Percentiles rank a stretch among this genome's conserved stretches.
Conservation (phyloP, 352 stramenopile species). For the Pythium angustatum region DNA sequence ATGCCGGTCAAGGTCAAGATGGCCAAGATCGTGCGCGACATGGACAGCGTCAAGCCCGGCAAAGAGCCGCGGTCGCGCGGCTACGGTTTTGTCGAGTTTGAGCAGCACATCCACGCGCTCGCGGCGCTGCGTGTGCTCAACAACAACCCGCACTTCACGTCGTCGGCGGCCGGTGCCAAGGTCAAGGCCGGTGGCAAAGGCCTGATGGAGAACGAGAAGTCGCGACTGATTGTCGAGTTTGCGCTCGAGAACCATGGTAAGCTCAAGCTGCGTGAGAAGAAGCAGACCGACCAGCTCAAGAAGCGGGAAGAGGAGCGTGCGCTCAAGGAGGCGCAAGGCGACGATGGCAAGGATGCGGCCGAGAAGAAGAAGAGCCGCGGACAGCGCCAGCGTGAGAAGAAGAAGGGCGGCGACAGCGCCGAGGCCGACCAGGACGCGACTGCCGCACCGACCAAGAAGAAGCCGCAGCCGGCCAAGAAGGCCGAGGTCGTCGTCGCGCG, state of each 20-base stretch:
- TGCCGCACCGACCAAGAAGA: conserved; percentile 35
- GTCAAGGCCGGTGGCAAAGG: conserved; percentile 35
- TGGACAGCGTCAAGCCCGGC: conserved; percentile 58
- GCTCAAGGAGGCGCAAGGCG: conserved; percentile 62
- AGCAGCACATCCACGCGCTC: conserved; percentile 94
- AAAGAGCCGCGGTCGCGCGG: conserved; percentile 65
- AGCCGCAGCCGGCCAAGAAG: conserved; percentile 22
- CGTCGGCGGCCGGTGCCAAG: conserved; percentile 53
- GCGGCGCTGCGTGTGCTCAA: conserved; percentile 96
- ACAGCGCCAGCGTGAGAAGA: conserved; percentile 75
- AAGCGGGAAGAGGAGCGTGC: conserved; percentile 65
- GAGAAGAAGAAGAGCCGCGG: conserved; percentile 65
- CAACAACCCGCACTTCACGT: conserved; percentile 95
- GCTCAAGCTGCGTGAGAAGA: conserved; percentile 83
- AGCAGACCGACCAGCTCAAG: conserved; percentile 63
- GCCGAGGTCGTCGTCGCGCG: conserved; percentile 32
- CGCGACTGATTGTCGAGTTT: conserved; percentile 89
- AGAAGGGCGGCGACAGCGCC: conserved; percentile 41
- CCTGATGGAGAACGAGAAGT: conserved; percentile 52
- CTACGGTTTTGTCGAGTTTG: conserved; percentile 98
- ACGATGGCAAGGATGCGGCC: conserved; percentile 8
- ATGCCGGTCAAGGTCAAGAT: conserved; percentile 76
- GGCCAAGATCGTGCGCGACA: conserved; percentile 82
- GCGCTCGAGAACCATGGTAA: conserved; percentile 89
- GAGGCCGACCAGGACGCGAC: neutral